Base-by-base conservation (phyloP, 208 protist genomes). In the Leishmania braziliensis region DNA sequence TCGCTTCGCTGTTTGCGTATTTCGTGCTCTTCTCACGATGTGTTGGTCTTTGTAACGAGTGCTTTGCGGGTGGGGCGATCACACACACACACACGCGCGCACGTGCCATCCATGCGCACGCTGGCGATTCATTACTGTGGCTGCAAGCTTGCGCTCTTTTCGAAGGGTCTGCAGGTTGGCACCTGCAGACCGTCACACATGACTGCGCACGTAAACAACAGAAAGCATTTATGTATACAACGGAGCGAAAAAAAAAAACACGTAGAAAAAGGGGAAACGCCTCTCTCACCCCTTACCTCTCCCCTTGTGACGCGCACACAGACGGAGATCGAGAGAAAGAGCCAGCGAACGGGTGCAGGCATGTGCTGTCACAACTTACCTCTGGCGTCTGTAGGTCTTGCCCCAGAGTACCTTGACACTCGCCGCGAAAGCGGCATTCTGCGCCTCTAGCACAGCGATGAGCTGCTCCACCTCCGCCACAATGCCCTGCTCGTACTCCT, bases 331-430 rank as follows among this genome's bases (percentile, higher is more conserved):
- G 43, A 48, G 39, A 51, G 20, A 73, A 53, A 51, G 23, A 51
- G 39, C 39, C 10, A 29, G 68, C 23, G 10, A 29, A 48, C 0
- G 10, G 46, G 12, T 9, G 2, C 26, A 51, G 12, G 69, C 12
- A 8, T 26, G 16, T 4, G 29, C 69, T 4, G 2, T 51, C 43
- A 50, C 36, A 29, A 50, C 60, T 78, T 76, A 98, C 85, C 97
- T 97, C 73, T 90, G 66, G 36, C 95, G 87, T 87, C 96, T 97
- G 89, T 97, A 97, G 20, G 93, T 98, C 88, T 96, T 97, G 10
- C 88, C 78, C 94, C 93, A 98, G 18, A 97, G 87, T 23, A 86
- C 79, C 78, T 87, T 75, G 5, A 97, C 92, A 72, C 92, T 95
- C 43, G 63, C 62, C 5, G 89, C 93, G 68, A 95, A 96, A 46